phyloP scores from a whole-genome alignment of 1,284 basidiomycete genomes.

The Pholiota adiposa region DNA sequence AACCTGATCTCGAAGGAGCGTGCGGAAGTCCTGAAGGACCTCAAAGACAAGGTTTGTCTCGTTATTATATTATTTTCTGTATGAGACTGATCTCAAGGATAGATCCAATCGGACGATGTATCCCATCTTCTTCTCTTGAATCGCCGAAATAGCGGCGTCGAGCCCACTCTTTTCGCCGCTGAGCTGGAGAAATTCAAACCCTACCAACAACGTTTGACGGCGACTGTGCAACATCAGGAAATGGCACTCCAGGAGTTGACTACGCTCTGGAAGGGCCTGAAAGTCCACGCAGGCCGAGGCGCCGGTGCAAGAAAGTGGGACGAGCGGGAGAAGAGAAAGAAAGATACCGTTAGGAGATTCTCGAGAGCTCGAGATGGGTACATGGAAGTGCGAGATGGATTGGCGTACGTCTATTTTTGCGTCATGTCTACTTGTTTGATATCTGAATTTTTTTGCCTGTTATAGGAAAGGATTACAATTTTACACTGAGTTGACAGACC shows the following conservation, averaged over 20 bases:
- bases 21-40: slow-evolving; percentile 85
- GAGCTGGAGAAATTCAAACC: slow-evolving; percentile 97
- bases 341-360: slow-evolving; percentile 75
- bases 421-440: slow-evolving; percentile 8
- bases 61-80: neutral
- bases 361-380: slow-evolving; percentile 80
- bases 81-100: slow-evolving; percentile 9
- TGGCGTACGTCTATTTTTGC: slow-evolving; percentile 60
- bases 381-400: slow-evolving; percentile 84
- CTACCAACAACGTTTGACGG: slow-evolving; percentile 81
- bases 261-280: slow-evolving; percentile 70
- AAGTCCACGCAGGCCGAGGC: slow-evolving; percentile 72
- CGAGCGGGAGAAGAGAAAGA: slow-evolving; percentile 77
- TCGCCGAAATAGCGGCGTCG: slow-evolving; percentile 82
- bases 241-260: slow-evolving; percentile 72
- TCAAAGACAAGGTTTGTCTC: slow-evolving; percentile 84
- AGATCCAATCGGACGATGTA: slow-evolving; percentile 97
- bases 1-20: slow-evolving; percentile 87
- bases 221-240: slow-evolving; percentile 81
- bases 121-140: slow-evolving; percentile 94
- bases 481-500: slow-evolving; percentile 80
- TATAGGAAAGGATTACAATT: slow-evolving; percentile 86
- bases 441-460: slow-evolving; percentile 11
- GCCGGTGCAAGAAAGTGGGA: slow-evolving; percentile 80
- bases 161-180: slow-evolving; percentile 87